These are phyloP conservation scores for Pholiota molesta DNA, from an alignment of 768 basidiomycete species.

Conservation along the genomic window DNA sequence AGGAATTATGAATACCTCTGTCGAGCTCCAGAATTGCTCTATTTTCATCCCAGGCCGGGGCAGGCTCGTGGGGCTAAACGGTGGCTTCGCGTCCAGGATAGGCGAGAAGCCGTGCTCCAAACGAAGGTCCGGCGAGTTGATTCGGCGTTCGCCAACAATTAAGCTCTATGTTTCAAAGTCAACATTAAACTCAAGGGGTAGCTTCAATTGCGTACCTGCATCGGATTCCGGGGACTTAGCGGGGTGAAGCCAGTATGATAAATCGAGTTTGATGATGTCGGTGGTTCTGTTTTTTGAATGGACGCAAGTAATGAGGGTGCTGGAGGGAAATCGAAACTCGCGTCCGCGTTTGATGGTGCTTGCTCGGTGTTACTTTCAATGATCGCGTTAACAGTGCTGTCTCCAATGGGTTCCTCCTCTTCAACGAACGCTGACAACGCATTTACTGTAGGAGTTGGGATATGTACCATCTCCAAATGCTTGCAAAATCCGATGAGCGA, in stretches of 20 bases:
- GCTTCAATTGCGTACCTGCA: conserved; percentile 22
- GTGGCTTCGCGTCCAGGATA: conserved; percentile 34
- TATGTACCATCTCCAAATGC: conserved; percentile 22
- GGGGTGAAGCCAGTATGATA: conserved; percentile 31
- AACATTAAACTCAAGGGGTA: not conserved
- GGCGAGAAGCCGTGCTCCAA: conserved; percentile 34
- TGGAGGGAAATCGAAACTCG: not conserved
- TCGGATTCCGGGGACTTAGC: conserved; percentile 25
- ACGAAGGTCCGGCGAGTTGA: conserved; percentile 33
- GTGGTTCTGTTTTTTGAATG: not conserved
- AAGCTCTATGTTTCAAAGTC: conserved; percentile 23
- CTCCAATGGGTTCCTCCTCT: not conserved
- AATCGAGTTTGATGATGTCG: conserved; percentile 2
- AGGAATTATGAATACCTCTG: conserved; percentile 27
- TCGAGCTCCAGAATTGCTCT: conserved; percentile 35
- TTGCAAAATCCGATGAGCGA: conserved; percentile 1
- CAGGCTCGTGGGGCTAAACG: conserved; percentile 35
- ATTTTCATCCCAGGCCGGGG: conserved; percentile 36
- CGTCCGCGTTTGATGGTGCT: not conserved
- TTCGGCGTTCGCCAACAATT: conserved; percentile 22
- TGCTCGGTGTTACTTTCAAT: too few species aligned
- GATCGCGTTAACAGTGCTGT: not conserved
- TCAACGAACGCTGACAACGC: conserved; percentile 5
- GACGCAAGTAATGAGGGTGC: not conserved
- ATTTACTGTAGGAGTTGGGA: conserved; percentile 12